Percentiles rank a stretch among this genome's conserved stretches.
Conservation (phyloP, 2,329 filamentous ascomycete genomes). For the Penicillium nordicum region DNA sequence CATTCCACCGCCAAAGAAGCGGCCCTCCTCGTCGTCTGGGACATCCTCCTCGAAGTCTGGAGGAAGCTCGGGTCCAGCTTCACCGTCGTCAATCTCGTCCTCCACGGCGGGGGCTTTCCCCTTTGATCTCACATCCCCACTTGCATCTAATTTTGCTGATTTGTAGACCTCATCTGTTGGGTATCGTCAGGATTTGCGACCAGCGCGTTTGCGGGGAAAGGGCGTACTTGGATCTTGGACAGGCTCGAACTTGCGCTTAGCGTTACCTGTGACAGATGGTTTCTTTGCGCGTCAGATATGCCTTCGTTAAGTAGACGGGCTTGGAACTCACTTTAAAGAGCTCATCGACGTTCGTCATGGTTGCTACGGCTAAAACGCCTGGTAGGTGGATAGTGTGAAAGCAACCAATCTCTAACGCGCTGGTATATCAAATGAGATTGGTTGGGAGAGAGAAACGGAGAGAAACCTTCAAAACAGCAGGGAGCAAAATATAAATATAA, state of each 20-base stretch:
- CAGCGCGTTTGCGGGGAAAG: conserved; percentile 39
- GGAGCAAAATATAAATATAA: not conserved
- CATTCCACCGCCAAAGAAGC: conserved; percentile 93
- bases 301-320: not conserved
- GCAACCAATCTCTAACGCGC: not conserved
- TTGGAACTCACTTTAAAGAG: conserved; percentile 52
- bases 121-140: conserved; percentile 50
- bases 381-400: not conserved
- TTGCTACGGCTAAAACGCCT: conserved; percentile 30
- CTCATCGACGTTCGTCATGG: conserved; percentile 58
- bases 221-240: conserved; percentile 50
- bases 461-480: not conserved
- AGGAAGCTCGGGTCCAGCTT: conserved; percentile 54
- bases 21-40: conserved; percentile 80
- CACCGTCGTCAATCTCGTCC: conserved; percentile 46
- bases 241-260: conserved; percentile 60
- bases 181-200: conserved; percentile 57
- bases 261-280: conserved; percentile 44
- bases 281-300: conserved; percentile 39
- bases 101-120: conserved; percentile 46
- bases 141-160: conserved; percentile 53
- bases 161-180: conserved; percentile 56
- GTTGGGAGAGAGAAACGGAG: not conserved
- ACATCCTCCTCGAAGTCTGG: conserved; percentile 57
- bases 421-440: not conserved